phyloP scores from a whole-genome alignment of 2,329 filamentous ascomycete species.

The Proliferodiscus dingleyae region DNA sequence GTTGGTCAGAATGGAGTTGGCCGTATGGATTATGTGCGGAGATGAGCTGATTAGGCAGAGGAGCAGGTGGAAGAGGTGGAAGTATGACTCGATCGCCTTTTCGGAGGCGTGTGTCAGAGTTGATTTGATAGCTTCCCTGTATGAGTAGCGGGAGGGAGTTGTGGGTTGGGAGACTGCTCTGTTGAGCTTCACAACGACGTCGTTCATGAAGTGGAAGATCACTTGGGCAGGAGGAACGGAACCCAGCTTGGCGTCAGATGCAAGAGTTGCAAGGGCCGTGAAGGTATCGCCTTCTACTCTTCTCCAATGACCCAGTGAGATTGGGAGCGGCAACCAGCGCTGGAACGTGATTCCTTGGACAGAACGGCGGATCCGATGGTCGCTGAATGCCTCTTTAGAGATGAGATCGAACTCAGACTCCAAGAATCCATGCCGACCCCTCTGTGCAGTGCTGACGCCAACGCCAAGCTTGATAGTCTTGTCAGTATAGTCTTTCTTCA shows the following conservation, averaged over 20 bases:
- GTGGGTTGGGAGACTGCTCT: conserved; percentile 23
- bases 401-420: conserved; percentile 47
- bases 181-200: conserved; percentile 45
- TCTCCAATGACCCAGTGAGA: conserved; percentile 42
- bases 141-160: conserved; percentile 2
- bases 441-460: conserved; percentile 31
- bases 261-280: conserved; percentile 28
- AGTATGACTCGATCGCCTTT: conserved; percentile 49
- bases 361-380: conserved; percentile 35
- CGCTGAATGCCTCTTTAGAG: conserved; percentile 37
- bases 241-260: conserved; percentile 19
- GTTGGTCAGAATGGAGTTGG: conserved; percentile 36
- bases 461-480: conserved; percentile 38
- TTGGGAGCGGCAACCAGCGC: conserved; percentile 43
- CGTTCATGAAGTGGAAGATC: conserved; percentile 46
- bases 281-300: conserved; percentile 30
- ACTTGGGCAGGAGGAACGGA: conserved; percentile 31
- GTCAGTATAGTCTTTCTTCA: conserved; percentile 38
- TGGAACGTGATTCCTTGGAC: conserved; percentile 39
- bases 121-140: conserved; percentile 28
- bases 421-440: conserved; percentile 27
- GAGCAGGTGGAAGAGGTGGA: conserved; percentile 47
- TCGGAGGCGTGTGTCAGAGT: conserved; percentile 44
- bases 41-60: conserved; percentile 42
- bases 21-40: conserved; percentile 32